phyloP scores from a whole-genome alignment of 441 rosid genomes.

The Adansonia gregorii region DNA sequence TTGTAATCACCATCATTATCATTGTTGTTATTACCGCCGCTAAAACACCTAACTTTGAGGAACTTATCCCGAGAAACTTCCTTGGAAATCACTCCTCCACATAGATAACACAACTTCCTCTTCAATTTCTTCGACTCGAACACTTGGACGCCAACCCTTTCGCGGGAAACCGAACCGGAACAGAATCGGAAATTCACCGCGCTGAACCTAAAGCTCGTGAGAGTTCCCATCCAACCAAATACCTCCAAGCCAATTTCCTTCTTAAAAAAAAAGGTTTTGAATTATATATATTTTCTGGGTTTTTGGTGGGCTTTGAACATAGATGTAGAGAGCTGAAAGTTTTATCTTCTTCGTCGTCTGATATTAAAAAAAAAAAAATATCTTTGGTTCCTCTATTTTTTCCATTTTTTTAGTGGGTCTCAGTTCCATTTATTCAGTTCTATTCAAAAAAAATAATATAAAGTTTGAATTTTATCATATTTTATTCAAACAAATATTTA shows the following conservation, averaged over 20 bases:
- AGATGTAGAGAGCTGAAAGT: not conserved
- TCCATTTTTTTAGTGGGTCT: not conserved
- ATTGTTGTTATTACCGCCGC: slow-evolving; percentile 31
- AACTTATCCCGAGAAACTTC: slow-evolving; percentile 26
- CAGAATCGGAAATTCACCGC: slow-evolving; percentile 46
- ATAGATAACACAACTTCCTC: slow-evolving; percentile 36
- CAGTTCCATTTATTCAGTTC: not conserved
- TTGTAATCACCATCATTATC: slow-evolving; percentile 24
- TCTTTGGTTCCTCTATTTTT: not conserved
- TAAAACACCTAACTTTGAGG: slow-evolving; percentile 48
- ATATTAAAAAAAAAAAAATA: slow-evolving; percentile 9
- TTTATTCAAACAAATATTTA: no score
- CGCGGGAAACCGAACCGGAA: slow-evolving; percentile 35
- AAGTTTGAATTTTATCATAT: not conserved
- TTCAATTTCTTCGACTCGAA: slow-evolving; percentile 31
- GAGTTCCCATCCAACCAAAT: slow-evolving; percentile 65
- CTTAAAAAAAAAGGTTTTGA: not conserved
- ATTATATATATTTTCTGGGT: not conserved
- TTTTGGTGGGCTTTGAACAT: not conserved
- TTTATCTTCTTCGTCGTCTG: slow-evolving; percentile 18
- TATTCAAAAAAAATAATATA: not conserved
- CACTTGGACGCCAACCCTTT: slow-evolving; percentile 31
- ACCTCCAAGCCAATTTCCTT: not conserved
- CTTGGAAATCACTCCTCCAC: slow-evolving; percentile 26
- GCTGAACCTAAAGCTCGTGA: slow-evolving; percentile 59